Evolutionary conservation across 129 eudicot genomes (phyloP), one percentile per base, ranked within the genome.

Genomic region (Lonicera japonica): DNA sequence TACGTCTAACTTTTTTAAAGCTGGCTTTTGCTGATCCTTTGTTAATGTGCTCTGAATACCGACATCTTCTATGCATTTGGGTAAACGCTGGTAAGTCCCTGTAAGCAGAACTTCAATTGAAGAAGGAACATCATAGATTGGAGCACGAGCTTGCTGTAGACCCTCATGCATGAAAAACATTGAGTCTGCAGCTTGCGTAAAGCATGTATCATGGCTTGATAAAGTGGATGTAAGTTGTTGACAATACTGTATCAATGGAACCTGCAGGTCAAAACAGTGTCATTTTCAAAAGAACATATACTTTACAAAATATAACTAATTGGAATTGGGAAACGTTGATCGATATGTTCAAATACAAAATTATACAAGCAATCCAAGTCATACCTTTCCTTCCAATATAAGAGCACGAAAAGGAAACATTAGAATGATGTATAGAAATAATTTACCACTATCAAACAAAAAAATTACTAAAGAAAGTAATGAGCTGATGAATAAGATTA

Each of bases 61-160:
- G 40, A 94, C 80, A 62, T 88, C 96, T 78, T 88, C 99, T 56
- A 83, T 67, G 75, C 99, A 94, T 80, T 83, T 94, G 7, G 99
- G 99, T 66, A 88, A 75, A 55, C 96, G 96, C 40, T 85, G 80
- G 72, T 88, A 94, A 67, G 70, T 79, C 65, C 99, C 99, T 8
- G 95, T 86, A 67, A 94, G 95, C 29, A 94, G 89, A 71, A 94
- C 70, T 67, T 94, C 99, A 76, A 81, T 69, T 39, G 99, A 96
- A 34, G 99, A 82, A 60, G 99, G 99, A 69, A 94, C 99, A 88
- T 94, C 99, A 81, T 94, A 94, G 23, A 88, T 83, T 14, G 99
- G 99, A 38, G 99, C 96, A 70, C 99, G 95, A 70, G 99, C 99
- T 80, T 88, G 96, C 70, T 94, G 99, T 63, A 94, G 77, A 56